Percentiles rank a stretch among this genome's conserved stretches.
phyloP scores from a whole-genome alignment of 2,329 filamentous ascomycete genomes.

The Endocalyx cinctus region DNA sequence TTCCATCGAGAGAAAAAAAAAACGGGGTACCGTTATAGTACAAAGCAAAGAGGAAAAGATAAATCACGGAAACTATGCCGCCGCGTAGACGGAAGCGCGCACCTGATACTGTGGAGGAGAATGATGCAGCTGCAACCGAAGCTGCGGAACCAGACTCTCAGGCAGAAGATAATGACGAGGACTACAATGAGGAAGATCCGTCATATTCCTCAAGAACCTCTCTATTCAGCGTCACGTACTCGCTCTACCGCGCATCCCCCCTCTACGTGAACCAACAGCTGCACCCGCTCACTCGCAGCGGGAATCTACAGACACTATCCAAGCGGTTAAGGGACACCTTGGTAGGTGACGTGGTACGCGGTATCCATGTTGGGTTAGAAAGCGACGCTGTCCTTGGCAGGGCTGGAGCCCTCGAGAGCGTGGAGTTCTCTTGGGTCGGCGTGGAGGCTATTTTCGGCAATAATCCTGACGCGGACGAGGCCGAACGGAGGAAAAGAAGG shows the following conservation, averaged over 20 bases:
- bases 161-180: slow-evolving; percentile 1
- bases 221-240: slow-evolving; percentile 57
- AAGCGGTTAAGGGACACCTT: slow-evolving; percentile 49
- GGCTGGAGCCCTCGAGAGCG: slow-evolving; percentile 40
- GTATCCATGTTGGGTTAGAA: slow-evolving; percentile 45
- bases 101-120: no score
- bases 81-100: slow-evolving; percentile 16
- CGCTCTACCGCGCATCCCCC: slow-evolving; percentile 51
- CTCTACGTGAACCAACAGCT: slow-evolving; percentile 41
- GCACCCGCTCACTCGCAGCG: slow-evolving; percentile 32
- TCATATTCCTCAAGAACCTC: slow-evolving; percentile 21
- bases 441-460: slow-evolving; percentile 22
- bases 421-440: slow-evolving; percentile 44
- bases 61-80: no score
- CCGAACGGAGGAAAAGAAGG: slow-evolving; percentile 8
- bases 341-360: slow-evolving; percentile 56
- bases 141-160: no score
- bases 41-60: no score
- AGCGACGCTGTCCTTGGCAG: slow-evolving; percentile 32
- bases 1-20: no score
- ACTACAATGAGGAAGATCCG: not conserved
- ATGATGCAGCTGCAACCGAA: no score
- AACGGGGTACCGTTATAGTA: no score
- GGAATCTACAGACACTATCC: slow-evolving; percentile 41
- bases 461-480: not conserved